phyloP scores from a whole-genome alignment of 2,329 filamentous ascomycete genomes.

The Grosmannia huntii region DNA sequence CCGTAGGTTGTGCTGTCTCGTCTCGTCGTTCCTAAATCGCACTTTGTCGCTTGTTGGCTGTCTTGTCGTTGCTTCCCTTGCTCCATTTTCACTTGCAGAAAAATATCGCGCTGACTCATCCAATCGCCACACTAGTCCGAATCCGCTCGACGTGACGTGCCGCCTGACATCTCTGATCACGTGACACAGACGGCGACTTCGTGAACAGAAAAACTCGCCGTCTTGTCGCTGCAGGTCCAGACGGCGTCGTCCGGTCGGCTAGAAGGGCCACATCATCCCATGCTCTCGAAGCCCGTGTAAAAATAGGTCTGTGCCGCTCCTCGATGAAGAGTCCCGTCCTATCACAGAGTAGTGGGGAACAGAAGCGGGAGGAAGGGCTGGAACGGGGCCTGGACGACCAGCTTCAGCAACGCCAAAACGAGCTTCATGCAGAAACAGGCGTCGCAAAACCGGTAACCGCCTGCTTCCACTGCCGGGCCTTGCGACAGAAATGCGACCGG shows the following conservation, averaged over 20 bases:
- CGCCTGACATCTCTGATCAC: neutral
- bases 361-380: neutral
- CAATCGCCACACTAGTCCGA: neutral
- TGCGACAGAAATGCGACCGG: constrained; percentile 11
- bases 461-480: constrained; percentile 12
- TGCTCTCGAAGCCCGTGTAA: neutral
- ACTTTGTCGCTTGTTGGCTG: no score
- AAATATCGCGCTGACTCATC: no score
- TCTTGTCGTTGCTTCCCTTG: no score
- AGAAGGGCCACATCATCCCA: neutral
- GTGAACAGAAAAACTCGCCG: neutral
- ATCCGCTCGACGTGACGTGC: neutral
- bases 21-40: no score
- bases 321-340: neutral
- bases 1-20: no score
- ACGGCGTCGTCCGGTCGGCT: neutral
- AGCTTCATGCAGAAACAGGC: neutral
- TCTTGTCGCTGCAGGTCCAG: neutral
- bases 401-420: neutral
- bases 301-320: neutral
- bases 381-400: neutral
- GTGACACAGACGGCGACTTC: neutral
- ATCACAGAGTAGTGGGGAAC: neutral
- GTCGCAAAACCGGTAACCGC: constrained; percentile 10
- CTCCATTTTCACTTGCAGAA: no score